Evolutionary conservation across 768 basidiomycete species (phyloP), one percentile per base, ranked within the genome.

Genomic region (Mycena rosella): DNA sequence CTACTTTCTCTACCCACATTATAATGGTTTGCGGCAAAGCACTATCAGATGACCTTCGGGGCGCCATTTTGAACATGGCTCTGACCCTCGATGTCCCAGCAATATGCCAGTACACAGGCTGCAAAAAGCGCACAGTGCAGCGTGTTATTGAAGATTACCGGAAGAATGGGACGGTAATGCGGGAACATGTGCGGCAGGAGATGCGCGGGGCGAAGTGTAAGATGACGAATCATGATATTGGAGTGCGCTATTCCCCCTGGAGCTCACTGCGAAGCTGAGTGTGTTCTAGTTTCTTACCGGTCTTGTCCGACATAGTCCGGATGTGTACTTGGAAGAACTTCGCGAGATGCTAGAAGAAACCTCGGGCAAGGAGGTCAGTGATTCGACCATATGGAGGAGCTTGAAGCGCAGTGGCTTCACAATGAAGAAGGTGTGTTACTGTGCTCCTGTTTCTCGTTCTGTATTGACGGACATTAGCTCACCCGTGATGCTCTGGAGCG

Each of bases 251-350:
- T 11, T 11, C 30, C 3, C 10, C 27, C 53, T 34, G 18, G 9
- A 54, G n/a, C n/a, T n/a, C n/a, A n/a, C n/a, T n/a, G n/a, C 17
- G 10, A 26, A 14, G 5, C 36, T 10, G 2, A 18, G 38, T 9
- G 30, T 22, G 5, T 4, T 29, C 17, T 47, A 74, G 72, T 75
- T 71, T 38, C 48, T 76, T 13, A 65, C 70, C 30, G 65, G 57
- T 1, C 52, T 65, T 18, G 67, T 77, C 20, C 65, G 71, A n/a
- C 60, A 67, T 15, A 40, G 27, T 29, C 76, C 75, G n/a, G 76
- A 78, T 49, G 70, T 77, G 0, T 72, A 44, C 17, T 58, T 76
- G 15, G 17, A 26, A 1, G 77, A 78, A 59, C 49, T 77, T 26
- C 75, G 65, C 48, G 68, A 74, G 1, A 42, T 60, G n/a, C 65